phyloP scores from a whole-genome alignment of 1,284 basidiomycete genomes.

The Papiliotrema terrestris region DNA sequence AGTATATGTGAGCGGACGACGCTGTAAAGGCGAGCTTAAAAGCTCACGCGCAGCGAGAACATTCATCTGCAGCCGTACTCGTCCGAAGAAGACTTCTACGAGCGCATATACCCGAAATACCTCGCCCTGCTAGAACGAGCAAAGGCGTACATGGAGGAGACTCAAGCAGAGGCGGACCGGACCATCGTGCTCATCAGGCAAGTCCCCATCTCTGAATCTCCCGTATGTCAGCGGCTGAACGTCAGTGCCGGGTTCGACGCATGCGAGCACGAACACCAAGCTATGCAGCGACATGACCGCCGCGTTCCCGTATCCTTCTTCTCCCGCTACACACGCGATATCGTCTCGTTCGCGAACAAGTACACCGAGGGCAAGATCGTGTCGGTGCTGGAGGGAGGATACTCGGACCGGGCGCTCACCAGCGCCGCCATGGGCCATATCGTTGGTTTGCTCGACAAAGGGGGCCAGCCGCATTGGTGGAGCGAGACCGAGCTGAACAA shows the following conservation, averaged over 20 bases:
- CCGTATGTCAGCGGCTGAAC: constrained; percentile 54
- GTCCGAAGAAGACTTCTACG: constrained; percentile 73
- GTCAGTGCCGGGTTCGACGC: constrained; percentile 79
- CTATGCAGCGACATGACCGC: constrained; percentile 90
- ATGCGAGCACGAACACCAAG: constrained; percentile 81
- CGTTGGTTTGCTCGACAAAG: constrained; percentile 59
- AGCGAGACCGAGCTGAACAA: constrained; percentile 59
- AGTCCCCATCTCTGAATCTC: constrained; percentile 14
- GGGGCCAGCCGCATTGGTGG: constrained; percentile 65
- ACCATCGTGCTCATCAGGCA: constrained; percentile 82
- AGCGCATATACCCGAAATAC: constrained; percentile 69
- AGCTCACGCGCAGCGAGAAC: constrained; percentile 58
- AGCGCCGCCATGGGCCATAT: constrained; percentile 79
- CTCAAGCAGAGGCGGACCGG: constrained; percentile 63
- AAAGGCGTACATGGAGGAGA: constrained; percentile 65
- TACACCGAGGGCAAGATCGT: constrained; percentile 70
- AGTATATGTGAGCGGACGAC: constrained; percentile 61
- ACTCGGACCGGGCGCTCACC: constrained; percentile 80
- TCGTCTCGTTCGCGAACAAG: constrained; percentile 62
- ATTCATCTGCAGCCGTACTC: constrained; percentile 78
- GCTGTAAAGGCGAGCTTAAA: too few species aligned
- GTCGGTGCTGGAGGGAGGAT: constrained; percentile 91
- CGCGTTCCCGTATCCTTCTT: constrained; percentile 83
- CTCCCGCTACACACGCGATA: constrained; percentile 74
- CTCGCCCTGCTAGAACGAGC: constrained; percentile 68